Conservation (phyloP, 2,329 filamentous ascomycete genomes). For the Cercospora beticola region DNA sequence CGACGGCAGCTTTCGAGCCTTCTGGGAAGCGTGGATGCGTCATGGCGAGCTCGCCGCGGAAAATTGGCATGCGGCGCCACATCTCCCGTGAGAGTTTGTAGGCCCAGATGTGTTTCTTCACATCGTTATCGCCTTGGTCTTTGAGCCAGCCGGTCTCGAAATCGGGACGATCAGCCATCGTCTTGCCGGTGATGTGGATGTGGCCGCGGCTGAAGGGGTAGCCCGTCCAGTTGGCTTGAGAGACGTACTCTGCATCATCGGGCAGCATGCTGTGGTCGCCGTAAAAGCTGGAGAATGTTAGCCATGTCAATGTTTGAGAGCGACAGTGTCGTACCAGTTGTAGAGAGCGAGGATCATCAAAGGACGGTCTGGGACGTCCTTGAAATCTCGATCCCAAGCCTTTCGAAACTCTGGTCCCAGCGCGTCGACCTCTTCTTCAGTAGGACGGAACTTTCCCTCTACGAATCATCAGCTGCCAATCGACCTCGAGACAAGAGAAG, state of each 20-base stretch:
- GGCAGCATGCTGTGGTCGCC: conserved; percentile 36
- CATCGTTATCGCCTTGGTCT: conserved; percentile 56
- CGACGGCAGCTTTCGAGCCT: conserved; percentile 47
- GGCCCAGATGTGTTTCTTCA: conserved; percentile 60
- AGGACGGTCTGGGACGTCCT: conserved; percentile 47
- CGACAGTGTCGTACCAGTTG: conserved; percentile 34
- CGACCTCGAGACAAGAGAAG: neutral
- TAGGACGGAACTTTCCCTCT: conserved; percentile 57
- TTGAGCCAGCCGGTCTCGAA: conserved; percentile 60
- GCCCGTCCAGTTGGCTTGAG: conserved; percentile 54
- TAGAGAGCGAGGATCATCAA: conserved; percentile 48
- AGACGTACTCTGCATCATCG: conserved; percentile 53
- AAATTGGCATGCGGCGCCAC: conserved; percentile 55
- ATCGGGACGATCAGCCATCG: conserved; percentile 49
- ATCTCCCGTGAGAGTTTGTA: conserved; percentile 68
- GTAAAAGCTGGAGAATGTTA: conserved; percentile 26
- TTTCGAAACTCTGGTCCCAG: conserved; percentile 55
- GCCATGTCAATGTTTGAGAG: neutral
- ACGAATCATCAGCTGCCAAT: neutral
- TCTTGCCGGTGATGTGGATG: conserved; percentile 57
- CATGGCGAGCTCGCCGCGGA: conserved; percentile 44
- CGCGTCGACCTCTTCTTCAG: conserved; percentile 52
- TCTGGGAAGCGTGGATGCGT: conserved; percentile 42
- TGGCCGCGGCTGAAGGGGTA: conserved; percentile 63
- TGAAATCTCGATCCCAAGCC: conserved; percentile 59